phyloP scores from a whole-genome alignment of 306 rosid genomes.

The Quercus rubra region DNA sequence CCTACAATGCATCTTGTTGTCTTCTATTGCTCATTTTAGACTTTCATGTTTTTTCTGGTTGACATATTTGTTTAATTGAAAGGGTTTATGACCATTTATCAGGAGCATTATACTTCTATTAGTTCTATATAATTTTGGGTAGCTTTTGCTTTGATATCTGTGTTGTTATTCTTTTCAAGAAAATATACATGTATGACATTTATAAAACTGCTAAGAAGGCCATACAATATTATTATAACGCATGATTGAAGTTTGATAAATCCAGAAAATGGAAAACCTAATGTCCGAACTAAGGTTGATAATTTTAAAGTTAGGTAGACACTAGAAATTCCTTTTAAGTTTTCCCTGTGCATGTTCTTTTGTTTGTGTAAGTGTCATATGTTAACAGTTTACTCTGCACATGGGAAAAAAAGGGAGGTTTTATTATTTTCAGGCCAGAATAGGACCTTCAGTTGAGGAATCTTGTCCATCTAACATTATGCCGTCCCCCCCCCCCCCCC shows the following conservation, averaged over 20 bases:
- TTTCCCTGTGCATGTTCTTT: not conserved
- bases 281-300: not conserved
- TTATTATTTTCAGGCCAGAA: not conserved
- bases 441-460: not conserved
- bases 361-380: not conserved
- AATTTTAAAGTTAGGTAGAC: not conserved
- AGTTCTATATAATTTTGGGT: not conserved
- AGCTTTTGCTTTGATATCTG: not conserved
- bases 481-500: no score
- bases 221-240: not conserved
- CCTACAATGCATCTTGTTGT: conserved; percentile 16
- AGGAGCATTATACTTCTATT: not conserved
- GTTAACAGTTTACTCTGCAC: not conserved
- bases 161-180: not conserved
- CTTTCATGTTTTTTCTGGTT: not conserved
- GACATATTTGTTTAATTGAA: not conserved
- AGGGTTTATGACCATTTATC: not conserved
- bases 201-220: not conserved
- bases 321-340: not conserved
- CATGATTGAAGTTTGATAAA: not conserved
- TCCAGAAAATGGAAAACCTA: not conserved
- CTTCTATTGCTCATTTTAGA: not conserved
- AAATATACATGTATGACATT: not conserved
- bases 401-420: not conserved
- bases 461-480: not conserved